Percentiles rank a stretch among this genome's conserved stretches.
These are phyloP conservation scores for Lodderomyces oxycetoniae DNA, from an alignment of 1,139 yeast species.

Conservation along the genomic window DNA sequence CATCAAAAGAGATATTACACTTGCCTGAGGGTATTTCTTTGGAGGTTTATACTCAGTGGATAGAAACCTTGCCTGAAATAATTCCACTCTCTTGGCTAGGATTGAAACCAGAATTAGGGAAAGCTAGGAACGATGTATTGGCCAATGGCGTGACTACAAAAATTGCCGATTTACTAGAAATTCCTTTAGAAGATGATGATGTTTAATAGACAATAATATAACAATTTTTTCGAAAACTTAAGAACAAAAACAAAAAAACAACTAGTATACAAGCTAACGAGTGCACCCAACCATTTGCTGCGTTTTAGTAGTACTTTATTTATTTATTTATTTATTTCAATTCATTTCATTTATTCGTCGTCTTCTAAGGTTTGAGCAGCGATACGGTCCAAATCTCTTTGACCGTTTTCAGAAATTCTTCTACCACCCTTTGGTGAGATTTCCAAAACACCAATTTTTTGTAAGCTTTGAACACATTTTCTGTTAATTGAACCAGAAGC, in stretches of 20 bases:
- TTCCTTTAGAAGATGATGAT: too few species aligned
- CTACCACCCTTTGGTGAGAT: constrained; percentile 98
- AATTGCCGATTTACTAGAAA: too few species aligned
- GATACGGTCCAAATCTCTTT: constrained; percentile 99
- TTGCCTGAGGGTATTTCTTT: constrained; percentile 47
- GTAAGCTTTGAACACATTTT: constrained; percentile 95
- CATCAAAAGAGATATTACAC: constrained; percentile 17
- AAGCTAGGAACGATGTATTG: not conserved
- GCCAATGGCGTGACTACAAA: too few species aligned
- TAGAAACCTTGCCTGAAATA: constrained; percentile 48
- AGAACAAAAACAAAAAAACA: too few species aligned
- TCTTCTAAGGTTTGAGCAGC: constrained; percentile 99
- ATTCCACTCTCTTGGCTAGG: constrained; percentile 66
- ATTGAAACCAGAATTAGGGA: constrained; percentile 22
- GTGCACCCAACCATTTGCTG: too few species aligned
- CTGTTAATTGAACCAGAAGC: constrained; percentile 99
- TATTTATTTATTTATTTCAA: too few species aligned
- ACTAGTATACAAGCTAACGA: too few species aligned
- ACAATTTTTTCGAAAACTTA: too few species aligned
- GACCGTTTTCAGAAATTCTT: constrained; percentile 99
- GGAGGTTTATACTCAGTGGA: constrained; percentile 47
- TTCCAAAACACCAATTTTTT: constrained; percentile 97
- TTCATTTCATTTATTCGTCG: constrained; percentile 51
- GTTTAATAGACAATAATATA: too few species aligned
- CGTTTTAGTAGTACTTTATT: too few species aligned